phyloP scores from a whole-genome alignment of 1,139 yeast species.

The Kodamaea fungicola region DNA sequence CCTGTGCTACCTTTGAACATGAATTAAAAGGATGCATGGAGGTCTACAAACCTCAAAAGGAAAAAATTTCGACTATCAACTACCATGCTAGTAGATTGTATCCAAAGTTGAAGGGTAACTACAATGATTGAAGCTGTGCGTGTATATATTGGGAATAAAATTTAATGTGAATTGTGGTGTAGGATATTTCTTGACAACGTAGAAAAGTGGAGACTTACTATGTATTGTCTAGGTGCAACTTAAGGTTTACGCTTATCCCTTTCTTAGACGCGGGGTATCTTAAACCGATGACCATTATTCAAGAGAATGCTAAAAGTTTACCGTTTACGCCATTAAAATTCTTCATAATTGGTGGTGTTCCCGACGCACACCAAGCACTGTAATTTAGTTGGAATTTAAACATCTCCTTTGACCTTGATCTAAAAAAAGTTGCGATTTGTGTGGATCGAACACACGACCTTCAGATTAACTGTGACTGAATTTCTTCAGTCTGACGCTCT shows the following conservation, averaged over 20 bases:
- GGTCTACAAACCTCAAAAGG: slow-evolving; percentile 44
- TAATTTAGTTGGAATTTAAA: no score
- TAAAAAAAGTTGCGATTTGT: slow-evolving; percentile 16
- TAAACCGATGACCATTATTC: no score
- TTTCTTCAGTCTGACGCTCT: slow-evolving; percentile 31
- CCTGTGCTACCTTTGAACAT: slow-evolving; percentile 60
- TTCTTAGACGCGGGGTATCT: no score
- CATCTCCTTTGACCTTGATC: no score
- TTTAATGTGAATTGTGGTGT: slow-evolving; percentile 1
- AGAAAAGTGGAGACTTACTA: no score
- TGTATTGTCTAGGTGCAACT: no score
- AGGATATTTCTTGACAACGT: neutral
- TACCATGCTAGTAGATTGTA: slow-evolving; percentile 82
- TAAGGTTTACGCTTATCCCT: no score
- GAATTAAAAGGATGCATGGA: slow-evolving; percentile 49
- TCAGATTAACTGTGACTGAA: slow-evolving; percentile 42
- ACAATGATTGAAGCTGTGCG: slow-evolving; percentile 50
- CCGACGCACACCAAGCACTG: no score
- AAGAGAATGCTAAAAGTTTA: no score
- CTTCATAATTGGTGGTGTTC: no score
- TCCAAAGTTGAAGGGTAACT: slow-evolving; percentile 72
- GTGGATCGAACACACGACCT: slow-evolving; percentile 60
- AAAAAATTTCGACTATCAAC: slow-evolving; percentile 54
- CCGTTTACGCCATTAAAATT: no score
- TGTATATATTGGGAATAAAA: slow-evolving; percentile 4